Evolutionary conservation across 345 rosid species (phyloP).

Genomic region (Lepidium didymum): DNA sequence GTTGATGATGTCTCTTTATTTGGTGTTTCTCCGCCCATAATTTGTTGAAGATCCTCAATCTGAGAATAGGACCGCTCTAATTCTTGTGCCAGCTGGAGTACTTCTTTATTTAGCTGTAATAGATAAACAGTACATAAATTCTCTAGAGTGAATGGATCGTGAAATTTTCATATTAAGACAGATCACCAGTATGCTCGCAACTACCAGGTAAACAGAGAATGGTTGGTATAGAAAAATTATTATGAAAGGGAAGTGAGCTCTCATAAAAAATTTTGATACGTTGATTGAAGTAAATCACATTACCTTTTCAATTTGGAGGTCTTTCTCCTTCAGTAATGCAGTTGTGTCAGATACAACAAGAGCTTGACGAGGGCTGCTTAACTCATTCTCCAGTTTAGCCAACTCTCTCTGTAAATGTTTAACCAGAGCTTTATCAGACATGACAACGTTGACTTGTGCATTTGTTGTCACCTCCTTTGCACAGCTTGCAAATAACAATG

Average conservation of each 20-base stretch:
- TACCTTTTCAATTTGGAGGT: constrained; percentile 77
- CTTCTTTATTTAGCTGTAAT: constrained; percentile 59
- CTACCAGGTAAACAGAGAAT: neutral
- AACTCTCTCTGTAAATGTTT: constrained; percentile 88
- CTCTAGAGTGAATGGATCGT: constrained; percentile 1
- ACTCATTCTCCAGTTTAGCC: constrained; percentile 75
- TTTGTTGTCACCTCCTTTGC: constrained; percentile 89
- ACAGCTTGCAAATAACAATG: constrained; percentile 89
- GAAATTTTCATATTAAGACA: neutral
- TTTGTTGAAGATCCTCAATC: constrained; percentile 50
- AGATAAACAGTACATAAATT: neutral
- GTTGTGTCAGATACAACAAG: constrained; percentile 38
- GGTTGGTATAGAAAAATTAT: neutral
- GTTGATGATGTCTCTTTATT: constrained; percentile 27
- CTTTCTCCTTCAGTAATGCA: constrained; percentile 56
- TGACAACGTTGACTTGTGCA: constrained; percentile 79
- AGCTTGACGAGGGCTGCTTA: constrained; percentile 42
- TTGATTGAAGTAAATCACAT: constrained; percentile 6
- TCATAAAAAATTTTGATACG: neutral
- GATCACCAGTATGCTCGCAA: neutral
- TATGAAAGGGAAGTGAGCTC: neutral
- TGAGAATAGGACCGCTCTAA: constrained; percentile 49
- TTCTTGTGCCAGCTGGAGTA: constrained; percentile 43
- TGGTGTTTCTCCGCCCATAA: constrained; percentile 32
- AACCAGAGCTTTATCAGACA: constrained; percentile 84